These are phyloP conservation scores for Tricholoma saponaceum DNA, from an alignment of 768 basidiomycete species.

Conservation along the genomic window DNA sequence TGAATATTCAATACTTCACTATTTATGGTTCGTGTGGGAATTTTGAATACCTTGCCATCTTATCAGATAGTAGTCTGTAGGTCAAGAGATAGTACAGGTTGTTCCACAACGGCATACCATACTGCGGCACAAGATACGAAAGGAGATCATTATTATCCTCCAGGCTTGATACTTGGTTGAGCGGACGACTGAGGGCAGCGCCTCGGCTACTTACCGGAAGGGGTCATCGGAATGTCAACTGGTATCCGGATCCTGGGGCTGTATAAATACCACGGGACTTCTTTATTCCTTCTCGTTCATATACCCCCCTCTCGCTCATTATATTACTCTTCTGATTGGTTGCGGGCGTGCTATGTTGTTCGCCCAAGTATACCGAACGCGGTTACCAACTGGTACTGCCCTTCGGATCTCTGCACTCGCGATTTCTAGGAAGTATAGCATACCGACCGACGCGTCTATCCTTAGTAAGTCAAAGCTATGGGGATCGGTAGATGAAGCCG, in stretches of 20 bases:
- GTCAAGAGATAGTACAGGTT: no score
- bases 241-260: background rate
- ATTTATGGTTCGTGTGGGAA: background rate
- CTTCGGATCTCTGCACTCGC: constrained; percentile 18
- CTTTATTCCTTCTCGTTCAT: background rate
- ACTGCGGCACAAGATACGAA: no score
- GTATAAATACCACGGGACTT: background rate
- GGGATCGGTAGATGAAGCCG: constrained; percentile 76
- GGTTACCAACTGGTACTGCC: constrained; percentile 11
- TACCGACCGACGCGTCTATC: constrained; percentile 24
- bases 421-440: constrained; percentile 28
- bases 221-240: background rate
- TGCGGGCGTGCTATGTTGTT: constrained; percentile 8
- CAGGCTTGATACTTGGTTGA: background rate
- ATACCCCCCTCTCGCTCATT: background rate
- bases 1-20: no score
- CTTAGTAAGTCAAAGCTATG: constrained; percentile 65
- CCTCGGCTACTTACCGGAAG: background rate
- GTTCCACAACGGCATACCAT: no score
- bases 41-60: no score
- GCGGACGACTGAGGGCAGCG: background rate
- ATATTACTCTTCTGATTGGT: background rate
- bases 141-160: no score
- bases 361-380: constrained; percentile 20
- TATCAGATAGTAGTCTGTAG: no score